Base-by-base conservation (phyloP, 2,329 filamentous ascomycete genomes). In the Truncatella angustata region DNA sequence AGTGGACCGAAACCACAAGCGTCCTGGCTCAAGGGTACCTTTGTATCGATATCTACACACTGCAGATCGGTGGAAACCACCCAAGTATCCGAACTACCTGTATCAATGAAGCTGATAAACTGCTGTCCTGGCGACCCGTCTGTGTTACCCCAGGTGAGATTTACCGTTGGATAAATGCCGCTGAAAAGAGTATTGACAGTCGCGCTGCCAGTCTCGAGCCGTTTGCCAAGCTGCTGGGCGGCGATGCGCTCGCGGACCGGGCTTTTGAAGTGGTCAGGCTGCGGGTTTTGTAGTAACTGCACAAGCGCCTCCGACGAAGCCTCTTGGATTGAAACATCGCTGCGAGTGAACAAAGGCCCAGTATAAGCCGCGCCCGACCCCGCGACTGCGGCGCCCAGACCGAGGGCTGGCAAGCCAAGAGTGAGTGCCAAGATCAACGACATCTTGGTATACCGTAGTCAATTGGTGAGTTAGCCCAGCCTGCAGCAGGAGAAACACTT, bases 121-220 rank as follows among this genome's bases (percentile, higher is more conserved):
- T 55, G 46, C 50, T 60, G 58, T 12, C 49, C 53, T 10, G 52
- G 39, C 18, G 39, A 42, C 7, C 47, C 40, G 23, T 50, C 36
- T 4, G 49, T 50, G 52, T 56, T 56, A 28, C 40, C 55, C 58
- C 56, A 59, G 2, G 56, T 61, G 21, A 59, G 36, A 32, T 61
- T 57, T 23, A 57, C 45, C 18, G 52, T 49, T 5, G 53, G 56
- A 39, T 58, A 59, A 32, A 59, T 49, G 34, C 54, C 57, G 43
- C 52, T 55, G 51, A 51, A 59, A 14, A 59, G 35, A 20, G 55
- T 59, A 35, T 56, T 55, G 39, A 54, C 45, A 9, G 30, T 40
- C 21, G 49, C 39, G 3, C 39, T 46, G 21, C 50, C 50, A 9
- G n/a, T 37, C 9, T 24, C 47, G 3, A 23, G 35, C 12, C 47